These are phyloP conservation scores for Geosmithia putterillii DNA, from an alignment of 2,329 filamentous ascomycete species.

Conservation along the genomic window DNA sequence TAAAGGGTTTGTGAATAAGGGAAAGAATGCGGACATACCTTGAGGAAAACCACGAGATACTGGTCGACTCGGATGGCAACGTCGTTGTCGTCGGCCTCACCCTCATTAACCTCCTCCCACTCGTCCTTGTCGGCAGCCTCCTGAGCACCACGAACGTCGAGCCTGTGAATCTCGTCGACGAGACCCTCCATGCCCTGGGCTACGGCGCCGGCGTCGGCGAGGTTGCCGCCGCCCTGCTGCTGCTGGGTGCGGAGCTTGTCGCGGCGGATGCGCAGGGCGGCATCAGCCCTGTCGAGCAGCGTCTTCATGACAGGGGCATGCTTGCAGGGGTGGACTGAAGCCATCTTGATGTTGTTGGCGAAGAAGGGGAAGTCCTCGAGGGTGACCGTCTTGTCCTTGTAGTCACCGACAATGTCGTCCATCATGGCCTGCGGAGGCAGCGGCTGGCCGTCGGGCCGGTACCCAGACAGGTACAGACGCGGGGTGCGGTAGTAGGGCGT, in stretches of 20 bases:
- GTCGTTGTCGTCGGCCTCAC: constrained; percentile 54
- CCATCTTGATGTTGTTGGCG: constrained; percentile 85
- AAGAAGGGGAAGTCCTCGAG: constrained; percentile 97
- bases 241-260: constrained; percentile 62
- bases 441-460: constrained; percentile 66
- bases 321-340: constrained; percentile 91
- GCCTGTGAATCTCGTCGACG: constrained; percentile 64
- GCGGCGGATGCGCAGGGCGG: constrained; percentile 75
- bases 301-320: constrained; percentile 98
- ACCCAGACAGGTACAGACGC: constrained; percentile 88
- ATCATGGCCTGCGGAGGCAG: constrained; percentile 80
- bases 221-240: constrained; percentile 16
- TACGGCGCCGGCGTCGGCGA: constrained; percentile 17
- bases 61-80: constrained; percentile 80
- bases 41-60: constrained; percentile 77
- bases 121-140: constrained; percentile 43
- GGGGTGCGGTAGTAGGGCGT: constrained; percentile 94
- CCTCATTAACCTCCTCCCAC: constrained; percentile 53
- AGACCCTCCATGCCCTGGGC: constrained; percentile 69
- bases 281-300: constrained; percentile 87
- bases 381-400: constrained; percentile 97
- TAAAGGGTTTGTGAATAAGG: not conserved
- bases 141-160: constrained; percentile 43
- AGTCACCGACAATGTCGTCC: constrained; percentile 92
- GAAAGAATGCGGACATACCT: constrained; percentile 38